A percentile compares a stretch with the other conserved stretches of the same genome.
phyloP scores from a whole-genome alignment of 176 grass and related monocot genomes.

The Rhynchospora tenuis region DNA sequence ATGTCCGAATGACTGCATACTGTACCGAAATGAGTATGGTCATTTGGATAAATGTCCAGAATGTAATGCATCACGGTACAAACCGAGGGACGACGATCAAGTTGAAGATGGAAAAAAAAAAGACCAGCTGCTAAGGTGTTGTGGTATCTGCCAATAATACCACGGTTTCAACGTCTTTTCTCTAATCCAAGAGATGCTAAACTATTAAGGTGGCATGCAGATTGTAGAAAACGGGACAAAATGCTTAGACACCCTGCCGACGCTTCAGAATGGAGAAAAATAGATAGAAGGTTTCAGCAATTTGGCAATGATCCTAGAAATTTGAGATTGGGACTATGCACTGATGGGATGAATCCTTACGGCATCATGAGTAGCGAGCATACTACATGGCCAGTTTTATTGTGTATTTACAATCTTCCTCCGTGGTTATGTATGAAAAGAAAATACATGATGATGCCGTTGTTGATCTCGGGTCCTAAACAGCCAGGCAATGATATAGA shows the following conservation, averaged over 20 bases:
- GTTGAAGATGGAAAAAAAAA: neutral
- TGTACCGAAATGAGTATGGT: neutral
- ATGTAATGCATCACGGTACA: neutral
- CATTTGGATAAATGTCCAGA: neutral
- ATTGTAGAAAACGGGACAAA: neutral
- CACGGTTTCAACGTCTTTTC: constrained; percentile 20
- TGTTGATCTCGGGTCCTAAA: neutral
- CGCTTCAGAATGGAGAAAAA: neutral
- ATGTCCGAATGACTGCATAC: constrained; percentile 24
- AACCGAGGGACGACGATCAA: neutral
- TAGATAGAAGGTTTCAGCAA: neutral
- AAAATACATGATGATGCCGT: neutral
- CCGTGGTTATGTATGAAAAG: neutral
- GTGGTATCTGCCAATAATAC: constrained; percentile 11
- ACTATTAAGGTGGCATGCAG: constrained; percentile 17
- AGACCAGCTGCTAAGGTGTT: neutral
- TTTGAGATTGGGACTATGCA: neutral
- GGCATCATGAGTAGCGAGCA: constrained; percentile 5
- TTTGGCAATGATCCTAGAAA: neutral
- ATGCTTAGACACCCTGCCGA: neutral
- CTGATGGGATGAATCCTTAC: neutral
- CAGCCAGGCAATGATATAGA: neutral
- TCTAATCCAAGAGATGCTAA: neutral
- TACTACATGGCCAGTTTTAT: constrained; percentile 22
- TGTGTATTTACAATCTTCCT: constrained; percentile 8